Evolutionary conservation across 2,329 filamentous ascomycete species (phyloP).

Genomic region (Talaromyces sp.): DNA sequence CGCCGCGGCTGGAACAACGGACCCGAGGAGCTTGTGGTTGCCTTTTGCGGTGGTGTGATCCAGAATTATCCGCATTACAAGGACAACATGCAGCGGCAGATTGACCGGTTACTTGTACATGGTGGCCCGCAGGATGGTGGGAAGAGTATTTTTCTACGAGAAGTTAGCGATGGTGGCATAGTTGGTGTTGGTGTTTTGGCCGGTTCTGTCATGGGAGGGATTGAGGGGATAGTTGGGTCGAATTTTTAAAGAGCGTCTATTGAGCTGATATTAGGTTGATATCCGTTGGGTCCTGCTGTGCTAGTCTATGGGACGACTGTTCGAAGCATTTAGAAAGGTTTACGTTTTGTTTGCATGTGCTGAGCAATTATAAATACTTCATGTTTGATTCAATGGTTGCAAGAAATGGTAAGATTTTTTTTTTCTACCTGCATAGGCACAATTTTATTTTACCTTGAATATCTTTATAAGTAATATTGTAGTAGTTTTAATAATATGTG

Average conservation of each 20-base stretch:
- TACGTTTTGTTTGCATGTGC: not conserved
- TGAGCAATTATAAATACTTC: not conserved
- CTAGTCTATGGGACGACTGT: too few species aligned
- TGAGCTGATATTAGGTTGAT: not conserved
- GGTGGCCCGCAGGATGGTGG: slow-evolving; percentile 39
- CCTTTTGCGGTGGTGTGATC: slow-evolving; percentile 74
- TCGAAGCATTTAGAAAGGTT: not conserved
- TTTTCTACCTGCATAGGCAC: too few species aligned
- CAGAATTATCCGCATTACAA: slow-evolving; percentile 69
- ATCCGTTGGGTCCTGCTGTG: not conserved
- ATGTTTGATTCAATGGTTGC: not conserved
- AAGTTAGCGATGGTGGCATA: slow-evolving; percentile 49
- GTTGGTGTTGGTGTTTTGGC: slow-evolving; percentile 50
- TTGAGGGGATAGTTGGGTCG: slow-evolving; percentile 23
- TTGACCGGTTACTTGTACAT: slow-evolving; percentile 50
- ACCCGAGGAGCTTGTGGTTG: slow-evolving; percentile 62
- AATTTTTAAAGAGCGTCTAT: not conserved
- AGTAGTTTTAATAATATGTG: too few species aligned
- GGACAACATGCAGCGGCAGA: slow-evolving; percentile 61
- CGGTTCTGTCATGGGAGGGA: slow-evolving; percentile 35
- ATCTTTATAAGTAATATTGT: too few species aligned
- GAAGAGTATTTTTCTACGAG: slow-evolving; percentile 46
- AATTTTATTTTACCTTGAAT: too few species aligned
- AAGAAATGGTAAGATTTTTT: too few species aligned
- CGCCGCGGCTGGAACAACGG: slow-evolving; percentile 25